Evolutionary conservation across 2,329 filamentous ascomycete species (phyloP).

Genomic region (Seiridium cupressi): DNA sequence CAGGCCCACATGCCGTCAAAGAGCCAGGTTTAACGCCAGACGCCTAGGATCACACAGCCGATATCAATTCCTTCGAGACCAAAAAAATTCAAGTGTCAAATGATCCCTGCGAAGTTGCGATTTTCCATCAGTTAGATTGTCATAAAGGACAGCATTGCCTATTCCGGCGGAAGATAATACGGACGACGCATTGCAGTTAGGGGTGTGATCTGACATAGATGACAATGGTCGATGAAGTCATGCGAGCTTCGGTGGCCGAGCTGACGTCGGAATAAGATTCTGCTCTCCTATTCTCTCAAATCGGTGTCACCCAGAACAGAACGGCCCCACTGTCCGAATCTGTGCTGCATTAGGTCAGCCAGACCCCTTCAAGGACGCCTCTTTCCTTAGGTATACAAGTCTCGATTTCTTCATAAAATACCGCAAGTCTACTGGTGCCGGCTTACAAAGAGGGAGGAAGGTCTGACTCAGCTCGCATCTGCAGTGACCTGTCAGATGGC

Average conservation of each 20-base stretch:
- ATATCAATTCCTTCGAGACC: too few relatives aligned
- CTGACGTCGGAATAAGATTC: conserved; percentile 6
- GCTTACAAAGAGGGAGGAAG: too few relatives aligned
- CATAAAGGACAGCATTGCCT: not conserved
- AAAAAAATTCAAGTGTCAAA: not conserved
- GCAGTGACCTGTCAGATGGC: too few relatives aligned
- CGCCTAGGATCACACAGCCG: too few relatives aligned
- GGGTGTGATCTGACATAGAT: not conserved
- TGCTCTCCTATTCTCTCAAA: not conserved
- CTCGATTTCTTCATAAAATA: not conserved
- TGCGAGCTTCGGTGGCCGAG: not conserved
- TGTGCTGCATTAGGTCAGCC: not conserved
- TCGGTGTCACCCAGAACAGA: not conserved
- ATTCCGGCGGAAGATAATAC: not conserved
- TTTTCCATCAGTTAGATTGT: not conserved
- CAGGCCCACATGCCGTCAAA: too few relatives aligned
- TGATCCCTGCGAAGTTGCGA: not conserved
- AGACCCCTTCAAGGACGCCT: not conserved
- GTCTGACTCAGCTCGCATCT: too few relatives aligned
- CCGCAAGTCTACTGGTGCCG: too few relatives aligned
- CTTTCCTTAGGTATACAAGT: not conserved
- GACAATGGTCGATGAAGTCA: not conserved
- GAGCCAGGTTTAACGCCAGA: too few relatives aligned
- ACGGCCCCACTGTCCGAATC: not conserved
- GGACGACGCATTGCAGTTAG: not conserved